Conservation (phyloP, 2,329 filamentous ascomycete genomes). For the Fusarium sororula region DNA sequence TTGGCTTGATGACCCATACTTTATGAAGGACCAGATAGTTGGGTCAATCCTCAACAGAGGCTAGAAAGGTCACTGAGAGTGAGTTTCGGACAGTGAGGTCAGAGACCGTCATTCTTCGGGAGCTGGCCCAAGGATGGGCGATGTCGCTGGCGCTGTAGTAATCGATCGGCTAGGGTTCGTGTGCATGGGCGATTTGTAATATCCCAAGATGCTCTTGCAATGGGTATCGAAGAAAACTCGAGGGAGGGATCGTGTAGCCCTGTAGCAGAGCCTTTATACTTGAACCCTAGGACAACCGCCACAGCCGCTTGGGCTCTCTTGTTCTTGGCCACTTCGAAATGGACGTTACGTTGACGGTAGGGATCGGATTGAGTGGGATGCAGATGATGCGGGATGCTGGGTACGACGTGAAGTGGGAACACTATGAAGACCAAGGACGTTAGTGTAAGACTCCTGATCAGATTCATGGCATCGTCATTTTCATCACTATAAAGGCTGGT, state of each 20-base stretch:
- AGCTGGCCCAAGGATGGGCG: neutral
- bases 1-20: neutral
- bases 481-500: accelerated
- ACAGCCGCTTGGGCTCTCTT: neutral
- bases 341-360: neutral
- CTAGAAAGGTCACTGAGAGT: neutral
- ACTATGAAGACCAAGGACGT: neutral
- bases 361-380: accelerated
- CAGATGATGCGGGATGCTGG: neutral
- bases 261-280: neutral
- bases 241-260: accelerated
- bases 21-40: neutral
- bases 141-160: neutral
- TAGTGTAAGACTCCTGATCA: neutral
- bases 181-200: accelerated
- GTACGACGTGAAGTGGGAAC: too few relatives aligned
- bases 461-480: neutral
- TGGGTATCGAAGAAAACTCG: neutral
- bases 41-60: neutral
- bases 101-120: accelerated
- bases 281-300: accelerated
- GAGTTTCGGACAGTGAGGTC: accelerated
- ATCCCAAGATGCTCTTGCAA: accelerated
- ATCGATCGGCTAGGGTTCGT: accelerated
- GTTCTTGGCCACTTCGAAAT: neutral